Conservation (phyloP, 331 rosid species). For the Quercus tomentella region DNA sequence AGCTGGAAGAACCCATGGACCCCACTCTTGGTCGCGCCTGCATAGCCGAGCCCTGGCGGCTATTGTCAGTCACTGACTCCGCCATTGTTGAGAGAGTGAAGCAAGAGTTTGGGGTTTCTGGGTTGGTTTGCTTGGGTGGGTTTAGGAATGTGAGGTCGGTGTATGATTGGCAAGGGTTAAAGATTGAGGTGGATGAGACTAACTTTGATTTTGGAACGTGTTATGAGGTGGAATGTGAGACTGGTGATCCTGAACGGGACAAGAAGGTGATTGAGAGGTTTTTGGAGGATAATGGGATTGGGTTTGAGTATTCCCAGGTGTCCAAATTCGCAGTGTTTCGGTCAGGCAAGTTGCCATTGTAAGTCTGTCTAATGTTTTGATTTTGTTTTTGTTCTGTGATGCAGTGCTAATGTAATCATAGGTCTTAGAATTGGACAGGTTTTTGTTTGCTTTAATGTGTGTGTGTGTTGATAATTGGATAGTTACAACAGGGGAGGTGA, state of each 20-base stretch:
- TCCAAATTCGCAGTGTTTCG: conserved; percentile 42
- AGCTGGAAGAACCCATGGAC: conserved; percentile 57
- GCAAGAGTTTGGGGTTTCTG: conserved; percentile 29
- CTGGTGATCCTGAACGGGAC: conserved; percentile 31
- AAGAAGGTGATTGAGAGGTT: conserved; percentile 37
- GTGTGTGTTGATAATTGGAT: no score
- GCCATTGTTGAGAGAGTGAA: conserved; percentile 29
- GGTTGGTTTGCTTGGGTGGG: conserved; percentile 54
- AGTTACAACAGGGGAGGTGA: no score
- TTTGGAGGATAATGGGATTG: conserved; percentile 36
- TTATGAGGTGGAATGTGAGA: conserved; percentile 65
- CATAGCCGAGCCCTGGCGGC: conserved; percentile 54
- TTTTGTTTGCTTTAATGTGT: no score
- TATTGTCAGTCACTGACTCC: conserved; percentile 26
- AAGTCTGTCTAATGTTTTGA: neutral
- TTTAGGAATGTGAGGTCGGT: conserved; percentile 56
- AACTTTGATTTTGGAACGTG: conserved; percentile 54
- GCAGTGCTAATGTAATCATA: no score
- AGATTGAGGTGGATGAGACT: conserved; percentile 54
- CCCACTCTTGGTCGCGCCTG: conserved; percentile 39
- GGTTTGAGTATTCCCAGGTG: conserved; percentile 31
- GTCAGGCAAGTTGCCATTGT: conserved; percentile 40
- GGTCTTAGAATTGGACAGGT: no score
- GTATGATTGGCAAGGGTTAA: conserved; percentile 52
- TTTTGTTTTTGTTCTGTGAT: no score